Percentiles rank a stretch among this genome's conserved stretches.
phyloP scores from a whole-genome alignment of 768 basidiomycete genomes.

The Pholiota microspora region DNA sequence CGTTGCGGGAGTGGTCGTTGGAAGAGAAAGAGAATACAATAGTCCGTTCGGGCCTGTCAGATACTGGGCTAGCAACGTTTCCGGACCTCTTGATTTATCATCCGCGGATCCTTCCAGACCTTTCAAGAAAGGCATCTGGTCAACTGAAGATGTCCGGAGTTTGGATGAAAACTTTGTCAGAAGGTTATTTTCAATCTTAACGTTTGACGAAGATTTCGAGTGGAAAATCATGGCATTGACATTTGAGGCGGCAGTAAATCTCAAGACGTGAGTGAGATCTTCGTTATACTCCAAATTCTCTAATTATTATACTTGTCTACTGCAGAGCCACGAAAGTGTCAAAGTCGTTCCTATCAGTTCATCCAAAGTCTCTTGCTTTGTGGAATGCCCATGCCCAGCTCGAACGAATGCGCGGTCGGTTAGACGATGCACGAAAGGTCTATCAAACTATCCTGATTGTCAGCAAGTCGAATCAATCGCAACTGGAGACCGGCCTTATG shows the following conservation, averaged over 20 bases:
- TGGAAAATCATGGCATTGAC: slow-evolving; percentile 70
- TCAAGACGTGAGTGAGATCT: slow-evolving; percentile 48
- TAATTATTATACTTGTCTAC: background rate
- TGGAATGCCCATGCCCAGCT: slow-evolving; percentile 82
- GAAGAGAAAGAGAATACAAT: slow-evolving; percentile 60
- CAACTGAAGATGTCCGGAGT: slow-evolving; percentile 45
- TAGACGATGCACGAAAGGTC: slow-evolving; percentile 73
- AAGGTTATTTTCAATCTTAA: slow-evolving; percentile 57
- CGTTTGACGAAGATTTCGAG: slow-evolving; percentile 40
- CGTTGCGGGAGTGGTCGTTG: slow-evolving; percentile 63
- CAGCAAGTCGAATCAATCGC: slow-evolving; percentile 33
- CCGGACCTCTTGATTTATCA: slow-evolving; percentile 52
- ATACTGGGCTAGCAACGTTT: slow-evolving; percentile 55
- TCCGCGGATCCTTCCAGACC: slow-evolving; percentile 20
- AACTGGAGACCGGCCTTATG: slow-evolving; percentile 40
- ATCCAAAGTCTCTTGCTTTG: slow-evolving; percentile 54
- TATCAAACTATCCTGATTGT: slow-evolving; percentile 65
- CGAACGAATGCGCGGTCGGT: slow-evolving; percentile 61
- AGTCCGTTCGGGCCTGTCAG: slow-evolving; percentile 67
- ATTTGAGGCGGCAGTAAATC: slow-evolving; percentile 60
- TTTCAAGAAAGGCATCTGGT: slow-evolving; percentile 35
- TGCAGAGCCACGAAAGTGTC: slow-evolving; percentile 69
- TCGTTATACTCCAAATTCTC: background rate
- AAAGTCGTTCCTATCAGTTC: slow-evolving; percentile 53
- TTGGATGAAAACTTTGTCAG: slow-evolving; percentile 52